phyloP scores from a whole-genome alignment of 345 rosid species.

The Rhodomyrtus tomentosa region DNA sequence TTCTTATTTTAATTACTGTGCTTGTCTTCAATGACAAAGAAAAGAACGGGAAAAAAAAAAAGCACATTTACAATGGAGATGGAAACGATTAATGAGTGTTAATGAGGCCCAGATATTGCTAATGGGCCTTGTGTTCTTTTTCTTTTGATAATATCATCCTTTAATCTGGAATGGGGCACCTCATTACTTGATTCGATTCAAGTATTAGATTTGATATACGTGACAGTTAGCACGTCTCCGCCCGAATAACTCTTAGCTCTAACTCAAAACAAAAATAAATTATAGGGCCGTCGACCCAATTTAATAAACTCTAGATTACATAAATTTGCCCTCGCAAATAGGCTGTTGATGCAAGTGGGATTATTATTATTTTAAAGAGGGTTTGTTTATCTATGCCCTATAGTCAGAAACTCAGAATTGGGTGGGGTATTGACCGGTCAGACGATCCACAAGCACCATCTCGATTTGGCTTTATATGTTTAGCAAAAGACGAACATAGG shows the following conservation, averaged over 20 bases:
- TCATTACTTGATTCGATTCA: neutral
- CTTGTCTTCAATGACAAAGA: too few relatives aligned
- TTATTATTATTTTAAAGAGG: neutral
- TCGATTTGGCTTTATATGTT: neutral
- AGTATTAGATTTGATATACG: neutral
- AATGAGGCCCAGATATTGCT: too few relatives aligned
- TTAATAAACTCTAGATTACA: neutral
- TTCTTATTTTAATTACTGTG: too few relatives aligned
- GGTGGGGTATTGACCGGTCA: neutral
- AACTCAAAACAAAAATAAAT: neutral
- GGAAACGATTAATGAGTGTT: too few relatives aligned
- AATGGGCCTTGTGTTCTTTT: too few relatives aligned
- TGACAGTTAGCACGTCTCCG: neutral
- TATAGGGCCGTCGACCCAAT: neutral
- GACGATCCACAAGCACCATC: neutral
- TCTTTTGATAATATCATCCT: too few relatives aligned
- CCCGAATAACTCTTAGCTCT: neutral
- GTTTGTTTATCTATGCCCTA: neutral
- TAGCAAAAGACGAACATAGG: neutral
- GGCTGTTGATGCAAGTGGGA: neutral
- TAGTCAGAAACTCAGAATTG: too few relatives aligned
- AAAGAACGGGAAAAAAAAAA: too few relatives aligned
- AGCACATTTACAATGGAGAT: too few relatives aligned
- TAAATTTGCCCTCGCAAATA: neutral
- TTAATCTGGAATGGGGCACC: neutral